phyloP scores from a whole-genome alignment of 2,329 filamentous ascomycete genomes.

The Karstenula rhodostoma region DNA sequence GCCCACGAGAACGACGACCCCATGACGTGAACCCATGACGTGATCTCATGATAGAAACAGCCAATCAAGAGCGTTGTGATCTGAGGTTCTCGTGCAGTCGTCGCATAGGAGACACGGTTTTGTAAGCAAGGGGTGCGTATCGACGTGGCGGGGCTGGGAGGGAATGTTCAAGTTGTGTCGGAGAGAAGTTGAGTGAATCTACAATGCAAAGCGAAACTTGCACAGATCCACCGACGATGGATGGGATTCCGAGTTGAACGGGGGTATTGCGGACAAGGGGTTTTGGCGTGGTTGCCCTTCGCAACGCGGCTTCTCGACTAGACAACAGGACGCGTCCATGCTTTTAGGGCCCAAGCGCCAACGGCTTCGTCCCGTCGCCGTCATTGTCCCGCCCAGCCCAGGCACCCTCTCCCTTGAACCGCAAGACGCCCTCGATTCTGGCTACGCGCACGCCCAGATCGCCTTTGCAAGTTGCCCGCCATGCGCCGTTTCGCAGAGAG shows the following conservation, averaged over 20 bases:
- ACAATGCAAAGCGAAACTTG: not conserved
- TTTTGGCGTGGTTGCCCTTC: constrained; percentile 22
- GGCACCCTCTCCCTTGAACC: not conserved
- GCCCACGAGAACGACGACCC: too few relatives aligned
- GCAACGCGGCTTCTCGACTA: constrained; percentile 19
- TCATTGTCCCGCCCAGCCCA: not conserved
- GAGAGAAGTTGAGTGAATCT: not conserved
- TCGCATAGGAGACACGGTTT: too few relatives aligned
- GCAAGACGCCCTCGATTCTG: constrained; percentile 9
- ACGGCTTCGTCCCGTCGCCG: constrained; percentile 4
- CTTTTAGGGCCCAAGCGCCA: constrained; percentile 20
- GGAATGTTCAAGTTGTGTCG: not conserved
- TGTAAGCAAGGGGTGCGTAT: not conserved
- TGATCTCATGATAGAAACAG: too few relatives aligned
- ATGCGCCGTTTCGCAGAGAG: constrained; percentile 48
- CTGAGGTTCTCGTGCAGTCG: too few relatives aligned
- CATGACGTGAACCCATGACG: too few relatives aligned
- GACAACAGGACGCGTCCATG: constrained; percentile 22
- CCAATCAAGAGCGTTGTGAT: too few relatives aligned
- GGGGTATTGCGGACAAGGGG: not conserved
- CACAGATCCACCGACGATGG: not conserved
- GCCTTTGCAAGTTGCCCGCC: constrained; percentile 13
- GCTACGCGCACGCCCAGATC: not conserved
- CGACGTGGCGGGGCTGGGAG: not conserved
- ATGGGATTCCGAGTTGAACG: not conserved